Percentiles rank a stretch among this genome's conserved stretches.
Conservation (phyloP, 1,284 basidiomycete genomes). For the Naganishia liquefaciens region DNA sequence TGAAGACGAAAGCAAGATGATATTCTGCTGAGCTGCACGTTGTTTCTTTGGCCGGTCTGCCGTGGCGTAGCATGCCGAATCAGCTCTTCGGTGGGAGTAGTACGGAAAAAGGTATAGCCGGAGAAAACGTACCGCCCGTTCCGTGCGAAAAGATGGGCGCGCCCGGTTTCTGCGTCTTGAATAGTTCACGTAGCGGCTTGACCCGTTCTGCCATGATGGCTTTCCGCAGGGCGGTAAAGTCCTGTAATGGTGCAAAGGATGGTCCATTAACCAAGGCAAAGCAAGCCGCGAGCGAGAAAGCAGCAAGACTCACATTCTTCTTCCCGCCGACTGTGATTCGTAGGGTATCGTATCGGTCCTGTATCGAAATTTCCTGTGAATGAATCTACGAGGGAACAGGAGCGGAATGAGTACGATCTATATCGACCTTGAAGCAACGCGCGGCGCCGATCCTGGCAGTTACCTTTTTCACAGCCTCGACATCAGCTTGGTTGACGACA, state of each 20-base stretch:
- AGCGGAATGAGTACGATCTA: no score
- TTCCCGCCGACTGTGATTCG: constrained; percentile 63
- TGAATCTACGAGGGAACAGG: constrained; percentile 57
- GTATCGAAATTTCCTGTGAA: constrained; percentile 69
- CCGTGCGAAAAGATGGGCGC: not conserved
- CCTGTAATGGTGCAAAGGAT: not conserved
- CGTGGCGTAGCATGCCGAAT: not conserved
- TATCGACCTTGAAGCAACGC: no score
- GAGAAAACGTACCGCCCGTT: not conserved
- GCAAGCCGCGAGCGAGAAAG: not conserved
- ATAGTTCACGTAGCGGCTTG: constrained; percentile 29
- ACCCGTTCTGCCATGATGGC: constrained; percentile 32
- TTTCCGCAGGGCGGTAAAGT: constrained; percentile 33
- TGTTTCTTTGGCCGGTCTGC: constrained; percentile 30
- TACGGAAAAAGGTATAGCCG: no score
- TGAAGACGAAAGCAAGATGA: constrained; percentile 94
- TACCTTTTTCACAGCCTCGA: constrained; percentile 72
- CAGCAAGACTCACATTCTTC: constrained; percentile 61
- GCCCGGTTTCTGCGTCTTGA: constrained; percentile 37
- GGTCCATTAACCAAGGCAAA: not conserved
- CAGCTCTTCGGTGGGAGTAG: not conserved
- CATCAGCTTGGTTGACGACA: constrained; percentile 71
- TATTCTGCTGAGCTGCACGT: constrained; percentile 62
- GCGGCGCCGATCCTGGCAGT: no score
- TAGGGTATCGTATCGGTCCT: constrained; percentile 72